Conservation (phyloP, 1,139 yeast genomes). For the Sugiyamaella sp. region DNA sequence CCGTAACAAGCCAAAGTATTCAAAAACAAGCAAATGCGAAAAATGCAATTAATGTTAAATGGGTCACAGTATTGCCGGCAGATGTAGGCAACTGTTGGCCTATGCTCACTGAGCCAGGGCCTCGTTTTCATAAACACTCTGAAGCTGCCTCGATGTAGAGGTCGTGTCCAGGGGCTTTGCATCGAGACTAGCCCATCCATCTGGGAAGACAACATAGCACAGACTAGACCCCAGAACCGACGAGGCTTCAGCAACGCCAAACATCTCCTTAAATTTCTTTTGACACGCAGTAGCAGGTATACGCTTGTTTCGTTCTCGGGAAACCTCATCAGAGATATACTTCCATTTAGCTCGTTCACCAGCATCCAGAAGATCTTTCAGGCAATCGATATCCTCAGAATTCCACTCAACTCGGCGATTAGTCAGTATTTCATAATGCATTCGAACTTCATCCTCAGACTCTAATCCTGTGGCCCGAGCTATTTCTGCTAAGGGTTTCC, state of each 20-base stretch:
- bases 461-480: constrained; percentile 29
- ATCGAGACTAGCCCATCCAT: constrained; percentile 45
- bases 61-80: too few relatives aligned
- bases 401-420: constrained; percentile 37
- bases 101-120: constrained; percentile 13
- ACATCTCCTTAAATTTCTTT: constrained; percentile 48
- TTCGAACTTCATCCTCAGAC: constrained; percentile 26
- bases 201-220: constrained; percentile 46
- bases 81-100: too few relatives aligned
- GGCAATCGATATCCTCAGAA: constrained; percentile 42
- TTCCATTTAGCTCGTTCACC: constrained; percentile 51
- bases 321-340: constrained; percentile 43
- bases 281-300: constrained; percentile 48
- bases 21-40: too few relatives aligned
- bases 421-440: constrained; percentile 24
- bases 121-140: constrained; percentile 23
- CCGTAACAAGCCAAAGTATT: too few relatives aligned
- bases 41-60: too few relatives aligned
- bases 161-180: constrained; percentile 17
- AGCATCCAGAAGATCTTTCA: constrained; percentile 42
- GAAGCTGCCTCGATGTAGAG: constrained; percentile 19
- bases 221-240: constrained; percentile 46
- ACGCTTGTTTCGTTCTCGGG: constrained; percentile 40
- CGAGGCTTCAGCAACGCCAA: constrained; percentile 46
- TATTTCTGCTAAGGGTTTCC: constrained; percentile 32